phyloP scores from a whole-genome alignment of 305 asterid genomes.

The Rubia peregrina region DNA sequence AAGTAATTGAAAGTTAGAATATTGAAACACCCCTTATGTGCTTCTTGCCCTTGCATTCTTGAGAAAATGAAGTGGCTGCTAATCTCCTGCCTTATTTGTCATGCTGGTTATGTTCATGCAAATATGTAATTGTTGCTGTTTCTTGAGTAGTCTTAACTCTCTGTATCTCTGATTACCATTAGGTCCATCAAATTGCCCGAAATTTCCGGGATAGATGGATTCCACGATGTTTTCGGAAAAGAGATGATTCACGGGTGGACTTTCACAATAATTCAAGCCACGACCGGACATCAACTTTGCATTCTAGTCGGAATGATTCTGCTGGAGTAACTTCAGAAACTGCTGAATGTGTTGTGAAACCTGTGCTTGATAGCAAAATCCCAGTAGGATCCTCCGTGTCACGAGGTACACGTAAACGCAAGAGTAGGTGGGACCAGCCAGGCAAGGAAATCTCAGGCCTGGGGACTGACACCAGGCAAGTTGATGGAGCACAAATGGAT shows the following conservation, averaged over 20 bases:
- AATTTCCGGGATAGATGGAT: conserved; percentile 87
- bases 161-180: conserved; percentile 19
- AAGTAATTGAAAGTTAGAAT: not conserved
- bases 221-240: conserved; percentile 48
- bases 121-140: not conserved
- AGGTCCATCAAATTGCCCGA: conserved; percentile 88
- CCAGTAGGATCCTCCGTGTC: conserved; percentile 35
- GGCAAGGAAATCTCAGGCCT: conserved; percentile 27
- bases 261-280: conserved; percentile 31
- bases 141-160: conserved; percentile 10
- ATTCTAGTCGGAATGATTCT: conserved; percentile 30
- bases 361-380: conserved; percentile 29
- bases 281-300: conserved; percentile 24
- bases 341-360: conserved; percentile 22
- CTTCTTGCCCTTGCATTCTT: not conserved
- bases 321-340: conserved; percentile 40
- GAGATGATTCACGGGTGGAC: conserved; percentile 44
- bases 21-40: not conserved
- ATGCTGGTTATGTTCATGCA: too few species aligned
- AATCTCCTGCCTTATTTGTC: not conserved
- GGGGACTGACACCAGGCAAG: conserved; percentile 27
- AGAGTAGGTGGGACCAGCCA: conserved; percentile 86
- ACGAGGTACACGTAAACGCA: conserved; percentile 50
- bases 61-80: not conserved
- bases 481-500: conserved; percentile 29